phyloP scores from a whole-genome alignment of 2,329 filamentous ascomycete genomes.

The Neopestalotiopsis rosae region DNA sequence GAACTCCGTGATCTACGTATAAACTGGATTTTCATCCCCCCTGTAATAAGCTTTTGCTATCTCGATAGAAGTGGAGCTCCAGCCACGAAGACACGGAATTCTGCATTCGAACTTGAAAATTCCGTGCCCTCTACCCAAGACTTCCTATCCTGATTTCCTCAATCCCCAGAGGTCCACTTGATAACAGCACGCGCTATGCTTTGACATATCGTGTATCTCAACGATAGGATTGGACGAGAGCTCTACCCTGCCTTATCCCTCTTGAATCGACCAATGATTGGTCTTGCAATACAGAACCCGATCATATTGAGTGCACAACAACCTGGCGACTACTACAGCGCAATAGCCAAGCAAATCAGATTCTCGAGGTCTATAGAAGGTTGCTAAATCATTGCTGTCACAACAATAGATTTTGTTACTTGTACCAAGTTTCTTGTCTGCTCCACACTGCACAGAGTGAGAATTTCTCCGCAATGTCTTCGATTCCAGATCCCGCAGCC shows the following conservation, averaged over 20 bases:
- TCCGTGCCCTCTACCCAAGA: slow-evolving; percentile 2
- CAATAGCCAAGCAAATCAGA: not conserved
- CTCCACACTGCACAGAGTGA: slow-evolving; percentile 2
- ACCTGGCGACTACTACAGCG: not conserved
- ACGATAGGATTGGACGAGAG: not conserved
- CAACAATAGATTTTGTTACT: not conserved
- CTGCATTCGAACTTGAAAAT: not conserved
- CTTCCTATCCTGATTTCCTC: not conserved
- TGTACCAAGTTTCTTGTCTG: not conserved
- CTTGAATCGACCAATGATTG: not conserved
- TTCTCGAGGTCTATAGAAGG: not conserved
- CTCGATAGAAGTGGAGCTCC: not conserved
- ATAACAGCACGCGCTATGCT: slow-evolving; percentile 3
- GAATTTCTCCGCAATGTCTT: not conserved
- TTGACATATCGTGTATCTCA: not conserved
- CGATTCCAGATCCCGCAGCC: not conserved
- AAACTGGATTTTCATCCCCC: not conserved
- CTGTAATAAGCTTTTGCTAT: not conserved
- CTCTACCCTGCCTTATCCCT: not conserved
- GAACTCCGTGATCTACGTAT: slow-evolving; percentile 1
- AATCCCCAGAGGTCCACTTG: not conserved
- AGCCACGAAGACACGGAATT: slow-evolving; percentile 3
- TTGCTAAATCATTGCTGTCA: not conserved
- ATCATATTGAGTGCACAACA: not conserved
- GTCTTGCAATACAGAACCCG: not conserved